These are phyloP conservation scores for Coemansia sp. DNA, from an alignment of 192 early-diverging fungal species.

Conservation along the genomic window DNA sequence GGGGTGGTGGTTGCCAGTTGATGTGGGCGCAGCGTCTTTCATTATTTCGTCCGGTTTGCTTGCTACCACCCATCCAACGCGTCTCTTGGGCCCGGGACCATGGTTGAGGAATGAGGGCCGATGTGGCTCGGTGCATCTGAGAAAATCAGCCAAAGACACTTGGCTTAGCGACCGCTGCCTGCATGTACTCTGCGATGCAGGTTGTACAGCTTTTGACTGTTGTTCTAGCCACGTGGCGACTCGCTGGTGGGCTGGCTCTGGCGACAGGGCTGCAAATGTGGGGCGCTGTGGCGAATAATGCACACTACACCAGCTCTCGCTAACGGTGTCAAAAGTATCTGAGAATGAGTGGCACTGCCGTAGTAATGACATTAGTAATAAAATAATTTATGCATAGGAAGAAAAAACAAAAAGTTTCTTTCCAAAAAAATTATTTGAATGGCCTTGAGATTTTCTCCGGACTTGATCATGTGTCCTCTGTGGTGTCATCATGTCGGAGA, in stretches of 20 bases:
- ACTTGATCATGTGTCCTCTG: neutral
- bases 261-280: neutral
- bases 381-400: neutral
- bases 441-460: neutral
- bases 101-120: slow-evolving; percentile 40
- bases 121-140: slow-evolving; percentile 18
- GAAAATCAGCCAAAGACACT: slow-evolving; percentile 36
- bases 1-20: neutral
- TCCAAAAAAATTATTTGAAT: neutral
- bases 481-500: neutral
- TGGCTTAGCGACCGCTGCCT: slow-evolving; percentile 22
- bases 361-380: slow-evolving; percentile 2
- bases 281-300: neutral
- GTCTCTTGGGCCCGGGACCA: neutral
- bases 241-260: slow-evolving; percentile 13
- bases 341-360: neutral
- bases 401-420: neutral
- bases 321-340: neutral
- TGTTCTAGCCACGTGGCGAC: slow-evolving; percentile 12
- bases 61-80: neutral
- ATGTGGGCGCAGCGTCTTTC: neutral
- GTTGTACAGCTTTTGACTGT: neutral
- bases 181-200: neutral
- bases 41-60: neutral
- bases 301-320: slow-evolving; percentile 36